Evolutionary conservation across 2,329 filamentous ascomycete genomes (phyloP).

Genomic region (Fusarium poae): DNA sequence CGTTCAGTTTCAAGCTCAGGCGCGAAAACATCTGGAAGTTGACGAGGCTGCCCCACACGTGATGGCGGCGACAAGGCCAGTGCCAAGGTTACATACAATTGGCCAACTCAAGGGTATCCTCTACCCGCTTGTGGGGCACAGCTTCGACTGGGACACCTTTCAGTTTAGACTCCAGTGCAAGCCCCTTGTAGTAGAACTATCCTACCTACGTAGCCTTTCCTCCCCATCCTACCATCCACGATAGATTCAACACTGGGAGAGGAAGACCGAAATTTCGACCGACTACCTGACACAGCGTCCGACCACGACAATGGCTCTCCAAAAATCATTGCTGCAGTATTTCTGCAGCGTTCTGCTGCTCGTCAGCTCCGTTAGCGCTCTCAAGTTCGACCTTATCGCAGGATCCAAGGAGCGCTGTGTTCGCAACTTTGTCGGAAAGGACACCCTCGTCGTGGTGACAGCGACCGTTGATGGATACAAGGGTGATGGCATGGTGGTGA

Average conservation of each 20-base stretch:
- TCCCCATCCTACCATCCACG: conserved; percentile 30
- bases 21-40: conserved; percentile 42
- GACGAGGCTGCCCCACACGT: conserved; percentile 52
- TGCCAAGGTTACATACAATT: conserved; percentile 38
- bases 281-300: conserved; percentile 7
- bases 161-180: conserved; percentile 43
- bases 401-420: conserved; percentile 86
- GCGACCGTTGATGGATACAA: conserved; percentile 86
- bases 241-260: conserved; percentile 23
- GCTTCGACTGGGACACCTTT: conserved; percentile 52
- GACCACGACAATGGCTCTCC: conserved; percentile 60
- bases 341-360: conserved; percentile 71
- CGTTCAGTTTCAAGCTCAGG: conserved; percentile 29
- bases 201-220: conserved; percentile 46
- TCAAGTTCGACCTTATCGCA: conserved; percentile 94
- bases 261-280: conserved; percentile 14
- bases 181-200: conserved; percentile 43
- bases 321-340: conserved; percentile 67
- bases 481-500: conserved; percentile 92
- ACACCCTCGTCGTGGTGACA: conserved; percentile 95
- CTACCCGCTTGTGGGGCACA: conserved; percentile 41
- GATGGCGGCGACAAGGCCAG: conserved; percentile 46
- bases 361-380: conserved; percentile 70
- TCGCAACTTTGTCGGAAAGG: conserved; percentile 92
- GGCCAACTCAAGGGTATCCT: conserved; percentile 22